Evolutionary conservation across 2,329 filamentous ascomycete genomes (phyloP).

Genomic region (Aspergillus sp.): DNA sequence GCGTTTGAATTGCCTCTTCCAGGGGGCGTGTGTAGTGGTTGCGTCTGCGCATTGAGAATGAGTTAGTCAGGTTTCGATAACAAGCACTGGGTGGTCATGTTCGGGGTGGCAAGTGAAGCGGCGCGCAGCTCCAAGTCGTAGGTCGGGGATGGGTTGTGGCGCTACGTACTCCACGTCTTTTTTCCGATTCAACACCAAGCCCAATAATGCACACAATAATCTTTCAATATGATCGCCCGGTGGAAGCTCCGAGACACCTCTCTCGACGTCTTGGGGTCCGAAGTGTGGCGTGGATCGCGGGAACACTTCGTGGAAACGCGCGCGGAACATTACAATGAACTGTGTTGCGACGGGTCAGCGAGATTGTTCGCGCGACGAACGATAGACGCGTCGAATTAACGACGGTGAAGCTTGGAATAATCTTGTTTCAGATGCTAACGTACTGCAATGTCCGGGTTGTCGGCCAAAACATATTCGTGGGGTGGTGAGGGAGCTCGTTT

Average conservation of each 20-base stretch:
- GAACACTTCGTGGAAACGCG: slow-evolving; percentile 86
- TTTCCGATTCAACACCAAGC: slow-evolving; percentile 90
- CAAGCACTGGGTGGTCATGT: neutral
- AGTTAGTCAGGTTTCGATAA: slow-evolving; percentile 28
- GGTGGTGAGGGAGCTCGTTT: slow-evolving; percentile 85
- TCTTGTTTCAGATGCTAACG: slow-evolving; percentile 49
- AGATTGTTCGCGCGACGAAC: slow-evolving; percentile 28
- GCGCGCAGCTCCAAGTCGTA: neutral
- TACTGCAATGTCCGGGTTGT: slow-evolving; percentile 91
- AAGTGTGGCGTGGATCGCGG: slow-evolving; percentile 84
- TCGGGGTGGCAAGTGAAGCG: neutral
- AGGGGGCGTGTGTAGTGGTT: slow-evolving; percentile 91
- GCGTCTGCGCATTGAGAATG: slow-evolving; percentile 56
- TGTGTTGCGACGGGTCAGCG: slow-evolving; percentile 45
- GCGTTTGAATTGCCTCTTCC: slow-evolving; percentile 84
- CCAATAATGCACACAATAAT: slow-evolving; percentile 84
- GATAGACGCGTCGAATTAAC: slow-evolving; percentile 27
- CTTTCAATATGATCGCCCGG: slow-evolving; percentile 84
- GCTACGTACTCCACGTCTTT: slow-evolving; percentile 91
- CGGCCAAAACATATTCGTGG: slow-evolving; percentile 84
- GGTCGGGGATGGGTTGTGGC: slow-evolving; percentile 20
- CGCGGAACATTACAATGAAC: slow-evolving; percentile 98
- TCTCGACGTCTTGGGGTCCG: slow-evolving; percentile 92
- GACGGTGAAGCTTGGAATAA: slow-evolving; percentile 28
- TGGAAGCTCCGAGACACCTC: slow-evolving; percentile 72